Evolutionary conservation across 2,329 filamentous ascomycete species (phyloP), one percentile per base, ranked within the genome.

Genomic region (Fusarium armeniacum): DNA sequence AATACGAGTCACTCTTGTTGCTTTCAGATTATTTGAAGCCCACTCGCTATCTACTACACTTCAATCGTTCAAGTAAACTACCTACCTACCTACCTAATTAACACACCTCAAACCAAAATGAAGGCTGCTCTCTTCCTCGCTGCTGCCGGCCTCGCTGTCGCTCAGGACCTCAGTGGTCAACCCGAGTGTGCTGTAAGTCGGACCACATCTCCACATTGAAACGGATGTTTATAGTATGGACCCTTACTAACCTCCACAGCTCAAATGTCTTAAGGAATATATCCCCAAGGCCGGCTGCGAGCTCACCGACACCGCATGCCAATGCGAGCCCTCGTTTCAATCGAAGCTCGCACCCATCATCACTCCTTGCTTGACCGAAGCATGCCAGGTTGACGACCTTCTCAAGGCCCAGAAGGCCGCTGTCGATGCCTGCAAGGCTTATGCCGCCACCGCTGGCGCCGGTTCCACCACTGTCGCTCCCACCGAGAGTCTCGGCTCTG

Each of bases 171-270:
- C 51, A 41, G 64, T 28, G 78, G 75, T 38, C 67, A 79, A 58
- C 79, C 81, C 47, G 20, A 71, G 7, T 84, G 82, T 69, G 80
- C 81, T 70, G 82, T 84, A 80, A 66, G 81, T 78, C 11, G 15
- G n/a, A 43, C 41, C 43, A 15, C 16, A 50, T 24, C 32, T n/a
- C 40, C n/a, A 28, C 26, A 20, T 12, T 33, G 11, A 30, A 3
- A 18, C 41, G 40, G 5, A 18, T 41, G 40, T 22, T 22, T 18
- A 22, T 26, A 33, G 22, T 22, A n/a, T 43, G 40, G 41, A 16
- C n/a, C 18, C 26, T 41, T 36, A 26, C 47, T 58, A 45, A 69
- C 55, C 26, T 22, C n/a, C 16, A 28, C 49, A 80, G 78, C 38
- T 73, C 43, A 28, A 70, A 36, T 84, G 83, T 63, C 76, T 84